phyloP scores from a whole-genome alignment of 345 rosid species.

The Raphanus sativus region DNA sequence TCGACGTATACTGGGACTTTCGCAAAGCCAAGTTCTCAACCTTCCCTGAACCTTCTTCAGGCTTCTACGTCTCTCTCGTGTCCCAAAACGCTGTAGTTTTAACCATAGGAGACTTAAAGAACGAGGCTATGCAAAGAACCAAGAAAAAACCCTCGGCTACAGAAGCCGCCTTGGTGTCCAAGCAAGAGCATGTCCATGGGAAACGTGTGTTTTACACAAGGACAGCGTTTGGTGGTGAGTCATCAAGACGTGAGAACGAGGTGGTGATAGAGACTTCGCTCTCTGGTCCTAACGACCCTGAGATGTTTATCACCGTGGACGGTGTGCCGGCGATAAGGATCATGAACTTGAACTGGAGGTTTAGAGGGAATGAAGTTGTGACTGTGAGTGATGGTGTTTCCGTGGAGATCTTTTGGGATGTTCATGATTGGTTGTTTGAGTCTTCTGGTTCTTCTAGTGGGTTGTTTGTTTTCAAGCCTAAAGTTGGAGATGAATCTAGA shows the following conservation, averaged over 20 bases:
- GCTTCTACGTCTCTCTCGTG: conserved; percentile 60
- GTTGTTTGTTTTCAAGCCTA: conserved; percentile 56
- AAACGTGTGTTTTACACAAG: conserved; percentile 61
- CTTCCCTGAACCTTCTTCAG: conserved; percentile 59
- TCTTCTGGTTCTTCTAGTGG: conserved; percentile 48
- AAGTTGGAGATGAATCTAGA: conserved; percentile 8
- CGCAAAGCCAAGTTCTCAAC: conserved; percentile 61
- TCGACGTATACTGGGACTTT: conserved; percentile 73
- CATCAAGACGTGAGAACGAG: conserved; percentile 46
- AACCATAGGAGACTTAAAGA: conserved; percentile 55
- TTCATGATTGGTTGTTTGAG: conserved; percentile 71
- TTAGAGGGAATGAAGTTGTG: conserved; percentile 70
- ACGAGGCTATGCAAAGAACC: conserved; percentile 61
- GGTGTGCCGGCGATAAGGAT: conserved; percentile 49
- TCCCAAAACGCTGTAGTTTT: conserved; percentile 47
- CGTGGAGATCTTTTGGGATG: conserved; percentile 66
- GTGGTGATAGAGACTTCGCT: conserved; percentile 59
- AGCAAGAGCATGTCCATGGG: conserved; percentile 67
- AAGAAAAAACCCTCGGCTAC: conserved; percentile 44
- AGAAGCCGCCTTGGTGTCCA: conserved; percentile 59
- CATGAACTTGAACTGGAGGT: conserved; percentile 70
- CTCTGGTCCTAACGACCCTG: conserved; percentile 59
- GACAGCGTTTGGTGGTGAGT: conserved; percentile 40
- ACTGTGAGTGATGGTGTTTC: conserved; percentile 42
- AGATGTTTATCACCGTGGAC: conserved; percentile 71